Percentiles rank a stretch among this genome's conserved stretches.
phyloP scores from a whole-genome alignment of 257 asterid genomes.

The Paulownia fortunei region DNA sequence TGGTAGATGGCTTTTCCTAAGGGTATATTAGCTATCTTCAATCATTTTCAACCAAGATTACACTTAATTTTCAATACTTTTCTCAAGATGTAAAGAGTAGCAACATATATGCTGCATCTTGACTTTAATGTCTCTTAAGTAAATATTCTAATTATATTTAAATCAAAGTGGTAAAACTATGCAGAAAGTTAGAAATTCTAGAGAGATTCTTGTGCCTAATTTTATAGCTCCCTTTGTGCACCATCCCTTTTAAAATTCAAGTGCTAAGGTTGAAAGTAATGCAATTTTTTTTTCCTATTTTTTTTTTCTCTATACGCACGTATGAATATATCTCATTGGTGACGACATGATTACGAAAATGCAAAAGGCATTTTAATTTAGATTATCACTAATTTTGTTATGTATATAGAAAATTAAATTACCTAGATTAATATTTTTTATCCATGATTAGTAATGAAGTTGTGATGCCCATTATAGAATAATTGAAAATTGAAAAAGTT shows the following conservation, averaged over 20 bases:
- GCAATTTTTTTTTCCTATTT: not conserved
- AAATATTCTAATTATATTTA: constrained; percentile 36
- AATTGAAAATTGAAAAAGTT: too few species aligned
- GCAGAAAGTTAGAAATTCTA: constrained; percentile 31
- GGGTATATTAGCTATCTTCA: constrained; percentile 28
- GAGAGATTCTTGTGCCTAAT: constrained; percentile 45
- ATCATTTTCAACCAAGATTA: constrained; percentile 52
- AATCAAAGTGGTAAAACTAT: constrained; percentile 35
- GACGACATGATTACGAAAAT: constrained; percentile 25
- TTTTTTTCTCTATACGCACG: not conserved
- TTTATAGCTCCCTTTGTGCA: constrained; percentile 32
- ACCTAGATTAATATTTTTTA: too few species aligned
- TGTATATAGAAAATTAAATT: not conserved
- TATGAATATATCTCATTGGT: not conserved
- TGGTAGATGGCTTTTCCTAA: not conserved
- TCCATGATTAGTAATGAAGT: not conserved
- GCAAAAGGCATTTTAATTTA: not conserved
- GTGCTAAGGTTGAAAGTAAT: not conserved
- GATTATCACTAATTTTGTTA: not conserved
- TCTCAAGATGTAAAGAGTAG: constrained; percentile 26
- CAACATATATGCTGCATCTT: constrained; percentile 36
- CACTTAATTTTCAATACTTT: constrained; percentile 35
- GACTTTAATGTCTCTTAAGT: constrained; percentile 36
- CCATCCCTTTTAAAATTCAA: constrained; percentile 29
- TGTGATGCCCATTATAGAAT: too few species aligned